These are phyloP conservation scores for Trypanosomatidae sp. DNA, from an alignment of 208 protist species.

Conservation along the genomic window DNA sequence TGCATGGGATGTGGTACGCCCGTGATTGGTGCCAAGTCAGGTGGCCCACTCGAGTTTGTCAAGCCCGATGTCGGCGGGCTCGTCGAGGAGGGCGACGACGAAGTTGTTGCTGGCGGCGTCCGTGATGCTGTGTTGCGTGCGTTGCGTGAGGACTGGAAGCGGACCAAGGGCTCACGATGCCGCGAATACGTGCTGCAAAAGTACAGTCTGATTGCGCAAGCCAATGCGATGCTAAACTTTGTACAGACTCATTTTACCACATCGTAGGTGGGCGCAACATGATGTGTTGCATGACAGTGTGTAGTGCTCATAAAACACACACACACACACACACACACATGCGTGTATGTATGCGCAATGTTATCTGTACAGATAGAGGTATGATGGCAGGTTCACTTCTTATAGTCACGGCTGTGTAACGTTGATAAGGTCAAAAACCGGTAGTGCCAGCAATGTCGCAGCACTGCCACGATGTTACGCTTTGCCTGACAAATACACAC, in stretches of 20 bases:
- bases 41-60: conserved; percentile 65
- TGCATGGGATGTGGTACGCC: conserved; percentile 72
- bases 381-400: no score
- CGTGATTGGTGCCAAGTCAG: conserved; percentile 63
- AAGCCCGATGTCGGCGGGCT: conserved; percentile 44
- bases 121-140: conserved; percentile 29
- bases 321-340: no score
- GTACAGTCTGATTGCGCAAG: conserved; percentile 42
- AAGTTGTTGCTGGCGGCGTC: conserved; percentile 27
- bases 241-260: conserved; percentile 24
- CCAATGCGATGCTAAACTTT: conserved; percentile 30
- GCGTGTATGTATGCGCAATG: no score
- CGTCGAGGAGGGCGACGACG: conserved; percentile 48
- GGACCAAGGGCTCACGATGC: conserved; percentile 36
- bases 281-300: background rate
- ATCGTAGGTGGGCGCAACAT: background rate
- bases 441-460: no score
- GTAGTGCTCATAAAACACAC: background rate
- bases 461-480: no score
- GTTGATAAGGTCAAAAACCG: no score
- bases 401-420: no score
- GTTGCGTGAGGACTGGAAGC: conserved; percentile 63
- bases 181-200: conserved; percentile 32
- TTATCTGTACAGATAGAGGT: no score
- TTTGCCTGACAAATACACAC: no score